Evolutionary conservation across 176 grass and related monocot species (phyloP), one percentile per base, ranked within the genome.

Genomic region (Eragrostis nindensis): DNA sequence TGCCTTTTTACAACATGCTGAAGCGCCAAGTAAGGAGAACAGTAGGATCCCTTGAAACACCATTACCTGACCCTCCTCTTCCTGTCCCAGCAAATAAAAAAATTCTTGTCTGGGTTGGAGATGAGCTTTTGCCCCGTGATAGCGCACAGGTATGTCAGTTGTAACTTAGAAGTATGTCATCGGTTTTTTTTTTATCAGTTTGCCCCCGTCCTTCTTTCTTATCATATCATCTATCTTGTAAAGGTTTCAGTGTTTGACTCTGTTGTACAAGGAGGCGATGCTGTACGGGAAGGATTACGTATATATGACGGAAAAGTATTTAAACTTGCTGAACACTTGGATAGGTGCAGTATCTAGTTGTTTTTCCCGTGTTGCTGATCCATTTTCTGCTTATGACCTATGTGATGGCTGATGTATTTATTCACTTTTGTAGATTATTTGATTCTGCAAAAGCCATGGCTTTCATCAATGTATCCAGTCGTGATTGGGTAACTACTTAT

Each of bases 241-340:
- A 78, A 98, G 95, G 86, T 98, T 79, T 94, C 92, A 78, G 95
- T 98, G 39, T 90, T 98, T 71, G 95, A 98, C 84, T 98, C 95
- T 66, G 95, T 95, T 88, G 90, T 98, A 70, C 95, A 98, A 98
- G 95, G 95, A 76, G 95, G 95, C 42, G 95, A 98, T 98, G 90
- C 92, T 87, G 95, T 86, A 60, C 95, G 95, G 95, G 95, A 98
- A 75, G 95, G 95, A 71, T 82, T 98, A 62, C 92, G 92, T 48
- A 89, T 98, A 62, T 98, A 98, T 56, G 84, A 91, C 68, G 90
- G 95, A 77, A 98, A 95, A 74, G 87, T 86, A 70, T 98, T 98
- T 82, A 95, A 95, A 83, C 90, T 98, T 66, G 88, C 95, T 55
- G 92, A 98, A 82, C 95, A 98, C 86, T 91, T 98, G 80, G 95